A percentile compares a stretch with the other conserved stretches of the same genome.
phyloP scores from a whole-genome alignment of 306 rosid genomes.

The Prunus padus region DNA sequence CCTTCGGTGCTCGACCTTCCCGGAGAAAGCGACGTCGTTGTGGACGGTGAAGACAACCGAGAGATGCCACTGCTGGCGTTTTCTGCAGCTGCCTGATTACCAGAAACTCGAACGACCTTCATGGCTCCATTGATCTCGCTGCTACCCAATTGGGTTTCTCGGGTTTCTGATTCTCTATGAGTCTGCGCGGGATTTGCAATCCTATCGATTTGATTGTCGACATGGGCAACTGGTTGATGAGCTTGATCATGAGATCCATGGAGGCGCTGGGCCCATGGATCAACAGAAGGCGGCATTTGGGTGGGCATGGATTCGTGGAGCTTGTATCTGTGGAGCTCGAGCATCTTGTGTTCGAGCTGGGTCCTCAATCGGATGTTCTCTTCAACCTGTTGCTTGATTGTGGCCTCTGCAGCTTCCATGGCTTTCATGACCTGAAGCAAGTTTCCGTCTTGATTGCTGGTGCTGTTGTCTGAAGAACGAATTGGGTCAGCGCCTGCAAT shows the following conservation, averaged over 20 bases:
- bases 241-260: conserved; percentile 47
- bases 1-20: conserved; percentile 58
- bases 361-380: conserved; percentile 68
- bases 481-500: conserved; percentile 30
- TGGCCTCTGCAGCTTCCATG: conserved; percentile 90
- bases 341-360: conserved; percentile 60
- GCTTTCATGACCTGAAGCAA: conserved; percentile 89
- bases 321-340: conserved; percentile 63
- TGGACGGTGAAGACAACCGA: conserved; percentile 57
- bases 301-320: conserved; percentile 42
- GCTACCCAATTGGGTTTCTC: conserved; percentile 32
- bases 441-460: conserved; percentile 49
- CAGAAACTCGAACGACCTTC: conserved; percentile 30
- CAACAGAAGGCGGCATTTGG: conserved; percentile 39
- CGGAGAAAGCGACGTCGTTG: conserved; percentile 56
- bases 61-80: conserved; percentile 40
- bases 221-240: conserved; percentile 33
- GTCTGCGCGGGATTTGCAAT: conserved; percentile 20
- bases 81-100: conserved; percentile 39
- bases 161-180: not conserved
- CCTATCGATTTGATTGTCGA: conserved; percentile 38
- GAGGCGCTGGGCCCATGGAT: conserved; percentile 47
- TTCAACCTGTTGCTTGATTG: conserved; percentile 86
- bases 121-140: conserved; percentile 47
- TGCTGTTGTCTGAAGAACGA: conserved; percentile 30